phyloP scores from a whole-genome alignment of 2,329 filamentous ascomycete genomes.

The Claviceps quebecensis region DNA sequence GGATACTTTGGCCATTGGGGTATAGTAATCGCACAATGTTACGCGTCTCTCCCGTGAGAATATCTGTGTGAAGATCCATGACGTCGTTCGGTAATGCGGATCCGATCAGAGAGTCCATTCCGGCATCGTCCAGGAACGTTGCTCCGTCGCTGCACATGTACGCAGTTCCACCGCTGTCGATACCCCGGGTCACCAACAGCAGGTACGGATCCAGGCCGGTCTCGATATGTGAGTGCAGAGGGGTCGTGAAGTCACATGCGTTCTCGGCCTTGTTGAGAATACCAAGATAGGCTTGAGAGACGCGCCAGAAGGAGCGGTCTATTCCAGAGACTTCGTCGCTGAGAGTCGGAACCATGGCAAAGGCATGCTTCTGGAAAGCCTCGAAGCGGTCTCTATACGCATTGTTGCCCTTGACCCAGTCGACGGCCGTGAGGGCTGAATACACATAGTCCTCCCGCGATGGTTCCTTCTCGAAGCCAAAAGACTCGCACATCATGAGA shows the following conservation, averaged over 20 bases:
- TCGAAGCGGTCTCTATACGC: slow-evolving; percentile 2
- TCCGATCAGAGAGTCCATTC: slow-evolving; percentile 7
- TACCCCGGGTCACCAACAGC: slow-evolving; percentile 1
- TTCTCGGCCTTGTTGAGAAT: slow-evolving; percentile 5
- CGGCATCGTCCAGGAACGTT: slow-evolving; percentile 3
- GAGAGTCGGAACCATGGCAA: slow-evolving; percentile 1
- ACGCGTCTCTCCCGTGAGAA: slow-evolving; percentile 5
- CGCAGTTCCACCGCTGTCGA: slow-evolving; percentile 5
- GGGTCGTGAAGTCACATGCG: not conserved
- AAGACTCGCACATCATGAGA: slow-evolving; percentile 8
- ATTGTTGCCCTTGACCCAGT: slow-evolving; percentile 5
- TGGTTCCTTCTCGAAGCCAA: slow-evolving; percentile 2
- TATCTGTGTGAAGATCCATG: slow-evolving; percentile 8
- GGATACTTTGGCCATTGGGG: slow-evolving; percentile 1
- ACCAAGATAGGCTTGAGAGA: slow-evolving; percentile 3
- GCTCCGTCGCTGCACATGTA: slow-evolving; percentile 8
- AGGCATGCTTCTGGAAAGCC: slow-evolving; percentile 2
- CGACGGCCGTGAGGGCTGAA: slow-evolving; percentile 4
- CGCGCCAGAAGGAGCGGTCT: slow-evolving; percentile 6
- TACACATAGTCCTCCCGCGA: slow-evolving; percentile 5
- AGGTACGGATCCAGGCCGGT: slow-evolving; percentile 4
- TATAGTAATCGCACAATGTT: slow-evolving; percentile 6
- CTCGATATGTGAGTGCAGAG: slow-evolving; percentile 1
- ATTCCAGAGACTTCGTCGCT: slow-evolving; percentile 2
- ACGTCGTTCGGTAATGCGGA: slow-evolving; percentile 6